Percentiles rank a stretch among this genome's conserved stretches.
phyloP scores from a whole-genome alignment of 164 flowering plant genomes.

The Umbellularia californica region DNA sequence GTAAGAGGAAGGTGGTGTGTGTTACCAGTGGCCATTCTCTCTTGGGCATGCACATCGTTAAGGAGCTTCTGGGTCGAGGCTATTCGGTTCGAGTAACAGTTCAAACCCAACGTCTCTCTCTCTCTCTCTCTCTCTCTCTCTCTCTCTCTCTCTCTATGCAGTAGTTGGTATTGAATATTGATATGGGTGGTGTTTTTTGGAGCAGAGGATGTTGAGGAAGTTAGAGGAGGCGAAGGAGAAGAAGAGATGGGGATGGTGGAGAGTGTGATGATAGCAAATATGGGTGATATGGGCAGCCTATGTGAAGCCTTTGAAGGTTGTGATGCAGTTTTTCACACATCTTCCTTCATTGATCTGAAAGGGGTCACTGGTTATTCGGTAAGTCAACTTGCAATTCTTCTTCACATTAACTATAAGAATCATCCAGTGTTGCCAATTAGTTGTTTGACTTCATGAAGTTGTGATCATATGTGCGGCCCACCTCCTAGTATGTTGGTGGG shows the following conservation, averaged over 20 bases:
- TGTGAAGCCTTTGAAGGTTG: constrained; percentile 39
- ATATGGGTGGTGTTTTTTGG: not conserved
- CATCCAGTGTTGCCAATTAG: not conserved
- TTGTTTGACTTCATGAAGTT: not conserved
- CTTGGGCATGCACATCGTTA: constrained; percentile 28
- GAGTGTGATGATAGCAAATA: constrained; percentile 29
- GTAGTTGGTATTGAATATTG: not conserved
- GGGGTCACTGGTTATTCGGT: constrained; percentile 49
- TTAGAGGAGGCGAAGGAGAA: constrained; percentile 14
- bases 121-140: not conserved
- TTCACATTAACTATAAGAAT: not conserved
- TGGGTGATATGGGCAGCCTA: constrained; percentile 28
- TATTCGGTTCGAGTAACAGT: constrained; percentile 33
- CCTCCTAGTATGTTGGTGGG: not conserved
- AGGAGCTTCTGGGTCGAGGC: constrained; percentile 28
- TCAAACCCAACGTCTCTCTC: constrained; percentile 13
- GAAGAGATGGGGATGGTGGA: constrained; percentile 31
- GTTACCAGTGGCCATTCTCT: constrained; percentile 37
- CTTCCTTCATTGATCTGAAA: constrained; percentile 39
- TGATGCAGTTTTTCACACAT: constrained; percentile 40
- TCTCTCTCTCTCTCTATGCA: not conserved
- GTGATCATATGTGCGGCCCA: not conserved
- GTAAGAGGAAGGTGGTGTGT: constrained; percentile 31
- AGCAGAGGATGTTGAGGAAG: constrained; percentile 33
- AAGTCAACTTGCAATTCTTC: constrained; percentile 3